Evolutionary conservation across 805 yeast genomes (phyloP).

Genomic region (Lipomyces lipofer): DNA sequence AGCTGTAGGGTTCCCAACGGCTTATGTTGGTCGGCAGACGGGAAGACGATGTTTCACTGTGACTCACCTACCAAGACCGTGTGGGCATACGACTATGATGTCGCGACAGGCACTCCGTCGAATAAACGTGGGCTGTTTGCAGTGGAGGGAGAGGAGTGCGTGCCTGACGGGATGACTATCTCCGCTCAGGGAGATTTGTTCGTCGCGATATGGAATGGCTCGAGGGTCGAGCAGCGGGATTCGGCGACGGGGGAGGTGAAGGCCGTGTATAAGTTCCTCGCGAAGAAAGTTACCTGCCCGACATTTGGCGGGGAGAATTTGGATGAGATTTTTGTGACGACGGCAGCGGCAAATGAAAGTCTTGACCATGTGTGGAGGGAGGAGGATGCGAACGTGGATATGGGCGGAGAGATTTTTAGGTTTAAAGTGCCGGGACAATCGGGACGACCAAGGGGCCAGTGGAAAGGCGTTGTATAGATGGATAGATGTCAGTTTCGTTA

Average conservation of each 20-base stretch:
- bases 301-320: conserved; percentile 62
- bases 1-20: conserved; percentile 69
- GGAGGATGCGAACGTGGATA: conserved; percentile 31
- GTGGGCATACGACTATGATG: conserved; percentile 50
- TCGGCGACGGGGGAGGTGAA: conserved; percentile 50
- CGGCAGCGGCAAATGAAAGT: conserved; percentile 55
- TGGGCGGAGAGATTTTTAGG: conserved; percentile 36
- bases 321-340: conserved; percentile 65
- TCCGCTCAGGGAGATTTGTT: conserved; percentile 56
- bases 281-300: conserved; percentile 62
- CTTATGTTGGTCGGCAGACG: conserved; percentile 52
- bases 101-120: conserved; percentile 40
- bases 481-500: background rate
- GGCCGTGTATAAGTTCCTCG: conserved; percentile 58
- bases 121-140: conserved; percentile 47
- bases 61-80: conserved; percentile 53
- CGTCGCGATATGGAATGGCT: conserved; percentile 66
- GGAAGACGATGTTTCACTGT: conserved; percentile 51
- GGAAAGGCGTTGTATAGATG: background rate
- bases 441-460: conserved; percentile 19
- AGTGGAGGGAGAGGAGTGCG: conserved; percentile 41
- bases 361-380: conserved; percentile 38
- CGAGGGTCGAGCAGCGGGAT: conserved; percentile 56
- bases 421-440: conserved; percentile 32
- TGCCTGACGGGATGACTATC: conserved; percentile 80